Conservation (phyloP, 2,329 filamentous ascomycete genomes). For the Davidsoniella virescens region DNA sequence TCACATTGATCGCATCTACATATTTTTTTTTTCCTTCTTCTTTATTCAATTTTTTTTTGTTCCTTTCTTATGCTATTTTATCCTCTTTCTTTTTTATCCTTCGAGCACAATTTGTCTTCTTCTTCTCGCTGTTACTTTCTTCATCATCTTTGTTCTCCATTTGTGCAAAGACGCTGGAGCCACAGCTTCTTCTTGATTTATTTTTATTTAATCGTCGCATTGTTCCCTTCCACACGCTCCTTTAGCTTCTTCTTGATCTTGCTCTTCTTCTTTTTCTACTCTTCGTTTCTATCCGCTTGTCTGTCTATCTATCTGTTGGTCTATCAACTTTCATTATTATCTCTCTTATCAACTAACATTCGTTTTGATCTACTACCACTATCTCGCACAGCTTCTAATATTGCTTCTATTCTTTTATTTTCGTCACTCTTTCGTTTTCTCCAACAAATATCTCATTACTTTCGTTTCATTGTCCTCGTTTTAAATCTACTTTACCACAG, state of each 20-base stretch:
- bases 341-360: not conserved
- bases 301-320: not conserved
- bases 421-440: not conserved
- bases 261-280: conserved; percentile 3
- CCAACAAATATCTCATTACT: not conserved
- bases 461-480: not conserved
- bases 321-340: not conserved
- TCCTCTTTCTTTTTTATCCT: not conserved
- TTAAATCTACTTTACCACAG: not conserved
- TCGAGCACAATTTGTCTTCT: not conserved
- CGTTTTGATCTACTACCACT: not conserved
- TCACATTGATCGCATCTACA: not conserved
- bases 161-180: too few species aligned
- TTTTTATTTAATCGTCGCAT: too few species aligned
- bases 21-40: not conserved
- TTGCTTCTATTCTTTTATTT: not conserved
- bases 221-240: too few species aligned
- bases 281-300: not conserved
- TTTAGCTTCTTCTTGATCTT: not conserved
- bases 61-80: not conserved
- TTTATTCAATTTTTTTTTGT: not conserved
- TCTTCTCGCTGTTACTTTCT: not conserved
- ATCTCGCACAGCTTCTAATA: not conserved
- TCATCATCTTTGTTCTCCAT: not conserved
- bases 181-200: not conserved